A percentile compares a stretch with the other conserved stretches of the same genome.
phyloP scores from a whole-genome alignment of 805 yeast species.

The Myxozyma geophila region DNA sequence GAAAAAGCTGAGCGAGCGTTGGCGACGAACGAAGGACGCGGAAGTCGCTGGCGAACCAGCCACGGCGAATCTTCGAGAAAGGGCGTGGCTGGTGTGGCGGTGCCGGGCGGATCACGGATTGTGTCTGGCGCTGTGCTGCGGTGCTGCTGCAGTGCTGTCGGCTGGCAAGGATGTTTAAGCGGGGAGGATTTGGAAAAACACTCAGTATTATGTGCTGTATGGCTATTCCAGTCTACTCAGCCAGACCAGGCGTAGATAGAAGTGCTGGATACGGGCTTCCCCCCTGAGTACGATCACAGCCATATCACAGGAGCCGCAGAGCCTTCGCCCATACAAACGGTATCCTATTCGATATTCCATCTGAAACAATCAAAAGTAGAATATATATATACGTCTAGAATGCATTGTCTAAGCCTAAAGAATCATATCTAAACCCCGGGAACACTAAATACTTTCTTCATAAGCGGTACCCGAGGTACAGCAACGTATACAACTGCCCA shows the following conservation, averaged over 20 bases:
- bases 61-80: slow-evolving; percentile 20
- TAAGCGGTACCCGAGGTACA: slow-evolving; percentile 13
- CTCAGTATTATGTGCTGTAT: too few species aligned
- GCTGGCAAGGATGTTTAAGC: too few species aligned
- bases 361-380: background rate
- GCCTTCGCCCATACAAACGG: too few species aligned
- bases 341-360: too few species aligned
- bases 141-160: too few species aligned
- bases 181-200: too few species aligned
- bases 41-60: background rate
- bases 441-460: slow-evolving; percentile 23
- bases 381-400: background rate
- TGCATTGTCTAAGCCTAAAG: background rate
- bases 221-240: too few species aligned
- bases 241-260: too few species aligned
- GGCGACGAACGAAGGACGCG: slow-evolving; percentile 5
- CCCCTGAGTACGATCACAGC: too few species aligned
- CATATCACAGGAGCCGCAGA: too few species aligned
- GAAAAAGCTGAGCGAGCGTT: background rate
- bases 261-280: too few species aligned
- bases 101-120: background rate
- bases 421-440: slow-evolving; percentile 22
- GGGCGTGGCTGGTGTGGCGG: slow-evolving; percentile 1
- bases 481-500: slow-evolving; percentile 33
- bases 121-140: background rate